Base-by-base conservation (phyloP, 2,329 filamentous ascomycete genomes). In the Colletotrichum spinosum region DNA sequence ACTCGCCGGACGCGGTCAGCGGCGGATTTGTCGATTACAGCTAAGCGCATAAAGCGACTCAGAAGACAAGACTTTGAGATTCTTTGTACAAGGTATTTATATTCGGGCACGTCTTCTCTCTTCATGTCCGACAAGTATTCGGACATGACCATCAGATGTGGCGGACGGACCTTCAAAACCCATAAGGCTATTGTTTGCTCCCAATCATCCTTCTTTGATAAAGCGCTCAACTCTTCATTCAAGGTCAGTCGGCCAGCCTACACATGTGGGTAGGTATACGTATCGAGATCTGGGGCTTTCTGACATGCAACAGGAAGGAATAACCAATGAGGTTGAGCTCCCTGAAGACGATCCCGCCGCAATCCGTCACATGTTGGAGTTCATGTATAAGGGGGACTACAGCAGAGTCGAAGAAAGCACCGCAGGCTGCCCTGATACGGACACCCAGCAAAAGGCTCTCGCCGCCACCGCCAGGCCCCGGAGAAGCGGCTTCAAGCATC, bases 101-200 rank as follows among this genome's bases (percentile, higher is more conserved):
- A 33, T 13, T 44, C 42, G 11, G 53, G 13, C 25, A 15, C 45
- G 17, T 55, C 53, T 25, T 15, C 12, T 7, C 38, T 55, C 13
- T 17, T 55, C 12, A 13, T 45, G 4, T 35, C 25, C 12, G 65
- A 67, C 5, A 72, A 73, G 33, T 77, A 71, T 55, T 71, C 76
- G 1, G 78, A 80, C 51, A 70, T 80, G 46, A 70, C 60, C 0
- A 72, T 80, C 25, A 55, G 41, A 7, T 80, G 78, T 59, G 64
- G 67, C 0, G 70, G 64, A 2, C 67, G 64, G 0, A 64, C 70
- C 3, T 79, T 79, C 67, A 72, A 72, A 8, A 72, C 72, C 0
- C 78, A 80, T 41, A 72, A 75, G 0, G 70, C 72, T 34, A 69
- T 80, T 13, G 68, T 80, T 6, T 80, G 77, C 60, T 50, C 73